Base-by-base conservation (phyloP, 805 yeast genomes). In the Candida rishiriensis region DNA sequence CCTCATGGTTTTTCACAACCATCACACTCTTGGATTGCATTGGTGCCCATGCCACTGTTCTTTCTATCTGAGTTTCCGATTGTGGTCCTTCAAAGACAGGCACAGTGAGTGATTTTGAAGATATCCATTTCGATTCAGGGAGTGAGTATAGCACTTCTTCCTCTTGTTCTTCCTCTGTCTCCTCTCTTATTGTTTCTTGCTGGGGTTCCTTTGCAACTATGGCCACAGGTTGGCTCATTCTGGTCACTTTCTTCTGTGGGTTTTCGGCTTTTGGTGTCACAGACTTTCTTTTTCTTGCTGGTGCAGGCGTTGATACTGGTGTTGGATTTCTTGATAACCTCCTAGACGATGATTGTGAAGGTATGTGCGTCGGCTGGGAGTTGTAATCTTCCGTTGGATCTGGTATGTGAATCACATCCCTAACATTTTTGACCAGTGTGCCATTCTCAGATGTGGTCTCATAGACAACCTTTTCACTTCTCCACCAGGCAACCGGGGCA, bases 401-500 rank as follows among this genome's bases (percentile, higher is more conserved):
- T 1, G 72, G 71, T 0, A 72, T 68, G 44, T 79, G 82, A 9
- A 81, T 71, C 32, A 85, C 79, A 50, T 76, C 79, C 42, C 75
- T 73, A 21, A 84, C 73, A 36, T 78, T 77, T 41, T 80, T 79
- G 8, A 82, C 73, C 8, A 76, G 70, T 15, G 71, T 65, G 42
- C 76, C 77, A 5, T 76, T 72, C 44, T 72, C 75, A 14, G 51
- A 59, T 15, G 52, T 61, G 7, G 66, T 54, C 35, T 72, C 68
- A 56, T 85, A 88, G 3, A 85, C 76, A 29, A 85, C 76, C 47
- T 79, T 70, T 63, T 88, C 96, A 56, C 85, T 86, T 59, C 85
- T 77, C 96, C 96, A 88, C 59, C 74, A 85, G 2, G 88, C 90
- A 50, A 88, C 66, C 0, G 95, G 91, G 3, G 82, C 76, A 7